Evolutionary conservation across 2,329 filamentous ascomycete species (phyloP).

Genomic region (Aspergillus felis): DNA sequence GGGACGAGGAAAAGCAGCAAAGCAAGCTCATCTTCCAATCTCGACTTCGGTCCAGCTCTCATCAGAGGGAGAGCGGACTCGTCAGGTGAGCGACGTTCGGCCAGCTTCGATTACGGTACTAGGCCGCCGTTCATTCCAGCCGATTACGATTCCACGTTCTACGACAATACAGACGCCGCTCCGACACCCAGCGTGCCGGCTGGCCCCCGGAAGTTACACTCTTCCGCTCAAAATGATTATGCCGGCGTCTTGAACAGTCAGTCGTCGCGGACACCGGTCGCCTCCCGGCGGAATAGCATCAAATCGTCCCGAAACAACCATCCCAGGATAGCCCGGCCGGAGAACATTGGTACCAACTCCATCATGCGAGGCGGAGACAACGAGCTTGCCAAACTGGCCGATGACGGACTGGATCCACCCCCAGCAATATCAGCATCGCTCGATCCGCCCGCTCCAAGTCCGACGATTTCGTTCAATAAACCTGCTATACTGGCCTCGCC

Average conservation of each 20-base stretch:
- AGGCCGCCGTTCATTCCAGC: constrained; percentile 26
- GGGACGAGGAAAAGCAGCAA: constrained; percentile 62
- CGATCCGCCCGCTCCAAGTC: constrained; percentile 51
- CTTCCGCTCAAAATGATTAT: constrained; percentile 38
- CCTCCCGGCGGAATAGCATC: constrained; percentile 41
- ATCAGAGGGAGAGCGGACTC: constrained; percentile 29
- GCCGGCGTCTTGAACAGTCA: constrained; percentile 17
- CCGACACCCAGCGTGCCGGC: constrained; percentile 80
- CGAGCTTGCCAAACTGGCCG: constrained; percentile 23
- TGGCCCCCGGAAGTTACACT: constrained; percentile 62
- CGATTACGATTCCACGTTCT: constrained; percentile 22
- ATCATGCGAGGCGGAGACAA: constrained; percentile 29
- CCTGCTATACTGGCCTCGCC: constrained; percentile 37
- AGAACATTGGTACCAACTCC: constrained; percentile 34
- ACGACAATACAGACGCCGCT: constrained; percentile 67
- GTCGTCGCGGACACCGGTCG: constrained; percentile 28
- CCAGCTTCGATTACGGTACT: constrained; percentile 43
- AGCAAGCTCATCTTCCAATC: constrained; percentile 71
- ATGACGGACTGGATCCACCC: constrained; percentile 32
- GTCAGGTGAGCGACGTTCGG: constrained; percentile 36
- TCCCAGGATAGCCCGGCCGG: constrained; percentile 34
- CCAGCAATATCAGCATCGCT: constrained; percentile 42
- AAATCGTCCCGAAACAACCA: constrained; percentile 40
- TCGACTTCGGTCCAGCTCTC: constrained; percentile 61
- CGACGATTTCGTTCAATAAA: constrained; percentile 51